Conservation (phyloP, 2,329 filamentous ascomycete genomes). For the Beauveria australis region DNA sequence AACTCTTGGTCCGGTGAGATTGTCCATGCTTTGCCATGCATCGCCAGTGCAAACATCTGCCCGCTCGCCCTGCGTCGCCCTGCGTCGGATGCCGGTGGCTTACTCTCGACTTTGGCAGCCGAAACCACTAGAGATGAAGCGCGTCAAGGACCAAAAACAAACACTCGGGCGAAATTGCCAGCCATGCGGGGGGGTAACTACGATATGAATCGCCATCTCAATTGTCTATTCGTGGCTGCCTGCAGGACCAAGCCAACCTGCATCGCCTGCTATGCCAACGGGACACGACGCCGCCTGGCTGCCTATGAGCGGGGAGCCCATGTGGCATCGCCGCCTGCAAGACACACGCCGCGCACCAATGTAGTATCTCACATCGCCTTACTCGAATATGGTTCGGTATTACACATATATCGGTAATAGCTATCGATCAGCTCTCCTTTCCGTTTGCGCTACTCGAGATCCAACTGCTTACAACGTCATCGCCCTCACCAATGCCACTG, state of each 20-base stretch:
- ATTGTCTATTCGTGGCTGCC: neutral
- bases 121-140: neutral
- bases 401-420: neutral
- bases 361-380: neutral
- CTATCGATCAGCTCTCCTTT: too few species aligned
- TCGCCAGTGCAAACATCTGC: neutral
- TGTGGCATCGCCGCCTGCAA: conserved; percentile 3
- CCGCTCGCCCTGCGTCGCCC: neutral
- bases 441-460: neutral
- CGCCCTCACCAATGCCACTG: too few species aligned
- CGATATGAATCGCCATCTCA: neutral
- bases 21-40: neutral
- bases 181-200: neutral
- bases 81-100: neutral
- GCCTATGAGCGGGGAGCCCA: neutral
- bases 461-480: neutral
- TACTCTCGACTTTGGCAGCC: neutral
- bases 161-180: too few species aligned
- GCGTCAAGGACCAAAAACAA: neutral
- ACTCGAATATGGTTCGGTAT: neutral
- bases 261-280: neutral
- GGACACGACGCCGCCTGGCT: neutral
- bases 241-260: neutral
- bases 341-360: neutral
- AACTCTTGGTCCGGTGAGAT: neutral